Percentiles rank a stretch among this genome's conserved stretches.
These are phyloP conservation scores for Venturia pyrina DNA, from an alignment of 2,329 filamentous ascomycete species.

Conservation along the genomic window DNA sequence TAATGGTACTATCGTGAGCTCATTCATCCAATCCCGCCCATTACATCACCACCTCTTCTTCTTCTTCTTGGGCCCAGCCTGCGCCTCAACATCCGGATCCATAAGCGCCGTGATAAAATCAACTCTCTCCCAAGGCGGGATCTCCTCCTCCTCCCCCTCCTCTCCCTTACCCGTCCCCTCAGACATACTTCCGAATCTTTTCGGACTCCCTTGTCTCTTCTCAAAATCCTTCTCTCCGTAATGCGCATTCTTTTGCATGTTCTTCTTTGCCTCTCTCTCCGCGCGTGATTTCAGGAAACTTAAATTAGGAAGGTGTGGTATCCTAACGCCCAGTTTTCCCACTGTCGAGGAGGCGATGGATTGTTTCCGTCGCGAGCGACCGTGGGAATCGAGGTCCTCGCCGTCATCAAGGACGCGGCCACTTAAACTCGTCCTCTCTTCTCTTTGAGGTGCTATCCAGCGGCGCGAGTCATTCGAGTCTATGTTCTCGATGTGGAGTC, in stretches of 20 bases:
- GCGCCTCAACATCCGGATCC: conserved; percentile 4
- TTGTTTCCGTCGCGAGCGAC: background rate
- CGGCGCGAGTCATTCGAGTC: background rate
- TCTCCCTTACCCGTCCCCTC: background rate
- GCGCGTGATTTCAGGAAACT: background rate
- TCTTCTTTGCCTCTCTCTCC: conserved; percentile 5
- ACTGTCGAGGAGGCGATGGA: background rate
- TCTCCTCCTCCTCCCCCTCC: background rate
- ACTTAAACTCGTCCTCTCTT: background rate
- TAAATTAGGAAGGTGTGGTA: background rate
- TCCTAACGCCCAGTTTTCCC: background rate
- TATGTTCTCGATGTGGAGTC: background rate
- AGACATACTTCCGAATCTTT: background rate
- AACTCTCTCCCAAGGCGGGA: background rate
- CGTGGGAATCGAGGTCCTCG: conserved; percentile 4
- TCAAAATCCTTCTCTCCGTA: background rate
- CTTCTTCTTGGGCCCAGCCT: background rate
- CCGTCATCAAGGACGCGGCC: conserved; percentile 6
- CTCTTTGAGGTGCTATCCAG: background rate
- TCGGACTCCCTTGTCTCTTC: background rate
- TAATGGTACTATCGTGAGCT: background rate
- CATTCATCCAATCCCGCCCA: background rate
- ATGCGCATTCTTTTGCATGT: background rate
- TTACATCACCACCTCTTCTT: background rate
- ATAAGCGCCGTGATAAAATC: conserved; percentile 7